Percentiles rank a stretch among this genome's conserved stretches.
Evolutionary conservation across 2,329 filamentous ascomycete genomes (phyloP).

Genomic region (Talaromyces sp.): DNA sequence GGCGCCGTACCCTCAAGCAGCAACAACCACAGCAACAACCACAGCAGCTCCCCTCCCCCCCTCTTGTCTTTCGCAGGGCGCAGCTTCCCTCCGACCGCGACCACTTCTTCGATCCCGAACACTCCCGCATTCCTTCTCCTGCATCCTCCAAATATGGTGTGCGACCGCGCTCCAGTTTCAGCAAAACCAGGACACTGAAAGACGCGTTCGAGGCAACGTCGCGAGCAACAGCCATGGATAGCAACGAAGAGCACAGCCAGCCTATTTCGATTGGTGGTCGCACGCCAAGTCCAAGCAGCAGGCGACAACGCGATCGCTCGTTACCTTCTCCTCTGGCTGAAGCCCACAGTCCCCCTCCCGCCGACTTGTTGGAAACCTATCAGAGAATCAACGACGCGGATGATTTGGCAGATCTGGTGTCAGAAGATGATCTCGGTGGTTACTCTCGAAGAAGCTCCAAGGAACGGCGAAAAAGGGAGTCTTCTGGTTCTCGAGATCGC

Average conservation of each 20-base stretch:
- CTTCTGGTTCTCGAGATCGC: conserved; percentile 18
- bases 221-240: conserved; percentile 23
- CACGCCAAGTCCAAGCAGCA: conserved; percentile 28
- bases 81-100: conserved; percentile 19
- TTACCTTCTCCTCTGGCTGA: conserved; percentile 28
- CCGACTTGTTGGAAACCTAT: conserved; percentile 36
- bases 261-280: conserved; percentile 12
- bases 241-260: conserved; percentile 15
- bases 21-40: conserved; percentile 18
- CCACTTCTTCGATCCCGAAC: conserved; percentile 19
- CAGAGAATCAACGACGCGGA: conserved; percentile 35
- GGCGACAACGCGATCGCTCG: conserved; percentile 19
- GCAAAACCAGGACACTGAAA: conserved; percentile 33
- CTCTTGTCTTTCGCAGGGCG: conserved; percentile 28
- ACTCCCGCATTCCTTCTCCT: conserved; percentile 24
- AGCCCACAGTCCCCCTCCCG: conserved; percentile 31
- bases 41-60: conserved; percentile 2
- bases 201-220: conserved; percentile 36
- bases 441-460: conserved; percentile 13
- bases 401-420: conserved; percentile 29
- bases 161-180: conserved; percentile 29
- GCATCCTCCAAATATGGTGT: conserved; percentile 23
- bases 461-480: conserved; percentile 19
- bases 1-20: conserved; percentile 25
- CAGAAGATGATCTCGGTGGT: conserved; percentile 24